Conservation (phyloP, 2,329 filamentous ascomycete species). For the Sclerotinia subarctica region DNA sequence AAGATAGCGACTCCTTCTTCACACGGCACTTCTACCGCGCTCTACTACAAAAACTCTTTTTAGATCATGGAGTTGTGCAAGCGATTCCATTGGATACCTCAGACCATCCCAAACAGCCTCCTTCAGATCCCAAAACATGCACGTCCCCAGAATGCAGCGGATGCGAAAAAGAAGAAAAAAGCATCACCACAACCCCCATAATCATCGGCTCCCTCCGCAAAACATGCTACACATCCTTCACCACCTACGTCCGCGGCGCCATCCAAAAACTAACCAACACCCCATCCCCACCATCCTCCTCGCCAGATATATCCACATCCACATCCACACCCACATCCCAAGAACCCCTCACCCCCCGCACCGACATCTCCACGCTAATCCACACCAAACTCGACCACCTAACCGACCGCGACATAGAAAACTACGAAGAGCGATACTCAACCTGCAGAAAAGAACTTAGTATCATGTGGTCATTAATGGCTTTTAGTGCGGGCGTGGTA, state of each 20-base stretch:
- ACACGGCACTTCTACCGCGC: conserved; percentile 90
- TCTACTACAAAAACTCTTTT: conserved; percentile 84
- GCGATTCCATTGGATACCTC: background rate
- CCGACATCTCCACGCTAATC: conserved; percentile 57
- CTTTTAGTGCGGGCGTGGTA: conserved; percentile 84
- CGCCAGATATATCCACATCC: conserved; percentile 23
- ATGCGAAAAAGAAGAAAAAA: background rate
- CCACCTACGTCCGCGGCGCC: conserved; percentile 76
- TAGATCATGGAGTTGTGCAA: conserved; percentile 73
- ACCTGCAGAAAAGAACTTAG: conserved; percentile 75
- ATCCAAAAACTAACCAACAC: conserved; percentile 63
- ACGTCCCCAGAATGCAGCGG: background rate
- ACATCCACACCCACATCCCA: background rate
- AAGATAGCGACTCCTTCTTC: conserved; percentile 85
- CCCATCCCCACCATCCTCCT: background rate
- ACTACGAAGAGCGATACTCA: conserved; percentile 64
- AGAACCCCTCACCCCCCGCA: background rate
- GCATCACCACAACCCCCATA: conserved; percentile 66
- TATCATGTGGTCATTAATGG: conserved; percentile 92
- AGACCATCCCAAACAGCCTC: background rate
- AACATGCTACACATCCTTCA: conserved; percentile 71
- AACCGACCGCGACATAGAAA: conserved; percentile 70
- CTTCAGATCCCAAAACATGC: background rate
- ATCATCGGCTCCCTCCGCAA: conserved; percentile 85
- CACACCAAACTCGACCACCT: conserved; percentile 62